Conservation (phyloP, 1,139 yeast genomes). For the Magnusiomyces suaveolens region DNA sequence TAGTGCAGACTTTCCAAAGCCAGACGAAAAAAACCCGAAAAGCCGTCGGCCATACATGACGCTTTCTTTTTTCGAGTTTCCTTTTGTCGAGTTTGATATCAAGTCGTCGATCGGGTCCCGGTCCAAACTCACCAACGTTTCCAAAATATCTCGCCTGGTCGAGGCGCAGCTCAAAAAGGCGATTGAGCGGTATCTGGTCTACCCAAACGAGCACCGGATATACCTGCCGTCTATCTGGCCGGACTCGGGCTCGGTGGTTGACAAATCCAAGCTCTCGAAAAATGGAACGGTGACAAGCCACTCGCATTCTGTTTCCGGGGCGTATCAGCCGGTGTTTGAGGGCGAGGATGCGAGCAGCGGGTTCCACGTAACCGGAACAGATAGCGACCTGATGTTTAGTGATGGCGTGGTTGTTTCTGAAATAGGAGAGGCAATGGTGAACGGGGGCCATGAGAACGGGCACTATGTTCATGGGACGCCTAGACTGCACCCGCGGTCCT, state of each 20-base stretch:
- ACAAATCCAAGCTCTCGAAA: neutral
- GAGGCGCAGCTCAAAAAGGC: conserved; percentile 76
- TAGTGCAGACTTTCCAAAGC: neutral
- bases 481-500: conserved; percentile 14
- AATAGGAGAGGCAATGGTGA: neutral
- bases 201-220: conserved; percentile 82
- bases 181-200: conserved; percentile 89
- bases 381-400: too few species aligned
- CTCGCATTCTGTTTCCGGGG: neutral
- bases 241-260: neutral
- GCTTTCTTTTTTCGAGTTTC: conserved; percentile 85
- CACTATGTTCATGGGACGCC: conserved; percentile 5
- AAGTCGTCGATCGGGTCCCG: conserved; percentile 85
- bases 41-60: conserved; percentile 52
- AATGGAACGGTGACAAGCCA: neutral
- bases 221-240: conserved; percentile 89
- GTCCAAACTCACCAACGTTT: conserved; percentile 86
- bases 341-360: neutral
- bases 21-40: neutral
- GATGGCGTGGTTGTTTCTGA: too few species aligned
- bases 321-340: neutral
- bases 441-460: neutral
- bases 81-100: conserved; percentile 68
- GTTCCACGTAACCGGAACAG: too few species aligned
- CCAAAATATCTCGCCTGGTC: conserved; percentile 76